These are phyloP conservation scores for Scenedesmus sp. DNA, from an alignment of 163 green algal genomes.

Conservation along the genomic window DNA sequence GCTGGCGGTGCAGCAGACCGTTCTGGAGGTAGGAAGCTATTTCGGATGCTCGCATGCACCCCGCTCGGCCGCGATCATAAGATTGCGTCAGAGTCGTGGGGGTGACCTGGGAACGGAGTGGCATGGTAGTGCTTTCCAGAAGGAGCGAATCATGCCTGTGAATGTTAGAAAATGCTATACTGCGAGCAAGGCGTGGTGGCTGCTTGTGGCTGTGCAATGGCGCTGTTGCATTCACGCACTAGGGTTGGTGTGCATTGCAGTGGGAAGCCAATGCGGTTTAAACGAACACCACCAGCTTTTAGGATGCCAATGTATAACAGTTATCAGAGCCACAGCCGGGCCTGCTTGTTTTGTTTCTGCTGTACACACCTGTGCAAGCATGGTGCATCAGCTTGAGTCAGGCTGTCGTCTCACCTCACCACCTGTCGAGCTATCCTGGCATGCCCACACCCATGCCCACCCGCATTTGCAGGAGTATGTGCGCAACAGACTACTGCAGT, in stretches of 20 bases:
- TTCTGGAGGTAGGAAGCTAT: conserved; percentile 64
- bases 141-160: too few species aligned
- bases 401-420: neutral
- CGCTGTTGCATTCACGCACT: neutral
- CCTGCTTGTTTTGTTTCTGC: neutral
- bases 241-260: neutral
- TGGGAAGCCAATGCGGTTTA: neutral
- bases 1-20: conserved; percentile 57
- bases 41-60: neutral
- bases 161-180: too few species aligned
- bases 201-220: neutral
- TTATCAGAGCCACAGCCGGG: neutral
- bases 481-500: conserved; percentile 68
- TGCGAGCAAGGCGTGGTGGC: too few species aligned
- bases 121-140: neutral
- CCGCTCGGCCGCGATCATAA: neutral
- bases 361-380: neutral
- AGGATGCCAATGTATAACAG: too few species aligned
- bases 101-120: neutral
- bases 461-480: conserved; percentile 75
- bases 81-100: neutral
- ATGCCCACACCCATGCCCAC: neutral
- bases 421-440: too few species aligned
- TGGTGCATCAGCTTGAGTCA: neutral
- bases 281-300: too few species aligned